Evolutionary conservation across 2,329 filamentous ascomycete genomes (phyloP), one percentile per base, ranked within the genome.

Genomic region (Chaetomiaceae sp.): DNA sequence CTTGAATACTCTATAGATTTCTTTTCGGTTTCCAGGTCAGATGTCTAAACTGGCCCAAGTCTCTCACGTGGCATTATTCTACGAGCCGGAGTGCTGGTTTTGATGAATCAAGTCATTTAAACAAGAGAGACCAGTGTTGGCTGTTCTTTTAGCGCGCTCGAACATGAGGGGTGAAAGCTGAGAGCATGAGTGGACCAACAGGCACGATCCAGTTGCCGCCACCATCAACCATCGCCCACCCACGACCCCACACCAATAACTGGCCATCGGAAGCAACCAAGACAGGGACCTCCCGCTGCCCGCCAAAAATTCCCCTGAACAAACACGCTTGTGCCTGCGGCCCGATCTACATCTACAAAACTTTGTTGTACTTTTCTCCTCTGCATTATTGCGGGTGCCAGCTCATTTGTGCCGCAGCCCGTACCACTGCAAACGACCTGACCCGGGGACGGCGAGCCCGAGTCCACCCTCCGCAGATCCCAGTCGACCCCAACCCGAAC

Each of bases 181-280:
- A 13, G 17, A 40, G 49, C n/a, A n/a, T n/a, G 41, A 40, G 46
- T 48, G 42, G 51, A 50, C 51, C 51, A 53, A 50, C 51, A 6
- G 46, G 41, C 42, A 45, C 19, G 23, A 19, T n/a, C 38, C n/a
- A 27, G 37, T 46, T 47, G 37, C 49, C 53, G 45, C 53, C 49
- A 42, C 45, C 23, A 21, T 40, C 10, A 27, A 33, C 44, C 34
- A 31, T n/a, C 12, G 6, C 9, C 5, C 12, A 31, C n/a, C 41
- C 16, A 39, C 23, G 39, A 58, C 57, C 57, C 59, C 59, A 60
- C 57, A 57, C 25, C 55, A n/a, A n/a, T 53, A 50, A 55, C 55
- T 55, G 58, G 53, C 50, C 50, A 54, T 54, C 56, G 35, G 49
- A 51, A 34, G 55, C 42, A 41, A 33, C 48, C 42, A 48, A 52